Conservation (phyloP, 208 protist species). For the Wallacemonas sp. region DNA sequence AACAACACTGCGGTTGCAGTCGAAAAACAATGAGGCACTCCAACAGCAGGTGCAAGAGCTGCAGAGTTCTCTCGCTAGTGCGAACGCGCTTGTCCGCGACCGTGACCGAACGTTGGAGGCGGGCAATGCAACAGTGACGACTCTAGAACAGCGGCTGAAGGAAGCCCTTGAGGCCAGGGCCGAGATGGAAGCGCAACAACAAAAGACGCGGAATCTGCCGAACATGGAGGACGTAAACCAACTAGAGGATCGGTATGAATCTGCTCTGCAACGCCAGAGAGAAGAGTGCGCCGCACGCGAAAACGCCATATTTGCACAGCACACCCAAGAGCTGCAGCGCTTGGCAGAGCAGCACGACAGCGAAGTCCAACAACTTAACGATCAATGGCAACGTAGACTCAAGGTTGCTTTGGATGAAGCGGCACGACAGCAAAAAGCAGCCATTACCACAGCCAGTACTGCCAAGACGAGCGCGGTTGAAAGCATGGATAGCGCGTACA, state of each 20-base stretch:
- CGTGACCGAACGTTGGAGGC: slow-evolving; percentile 31
- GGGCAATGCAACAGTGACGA: slow-evolving; percentile 41
- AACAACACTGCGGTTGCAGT: slow-evolving; percentile 47
- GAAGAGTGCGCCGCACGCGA: slow-evolving; percentile 55
- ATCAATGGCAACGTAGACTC: slow-evolving; percentile 36
- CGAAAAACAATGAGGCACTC: slow-evolving; percentile 52
- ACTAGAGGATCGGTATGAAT: slow-evolving; percentile 52
- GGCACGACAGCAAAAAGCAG: slow-evolving; percentile 13
- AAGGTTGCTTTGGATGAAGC: slow-evolving; percentile 24
- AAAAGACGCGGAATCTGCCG: slow-evolving; percentile 14
- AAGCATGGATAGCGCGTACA: slow-evolving; percentile 46
- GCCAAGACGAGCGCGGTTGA: not conserved
- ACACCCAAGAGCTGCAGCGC: slow-evolving; percentile 66
- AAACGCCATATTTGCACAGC: slow-evolving; percentile 48
- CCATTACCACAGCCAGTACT: too few relatives aligned
- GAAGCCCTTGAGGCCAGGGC: slow-evolving; percentile 30
- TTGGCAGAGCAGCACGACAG: slow-evolving; percentile 49
- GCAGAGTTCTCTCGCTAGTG: slow-evolving; percentile 24
- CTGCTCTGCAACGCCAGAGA: slow-evolving; percentile 37
- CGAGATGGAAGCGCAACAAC: slow-evolving; percentile 29
- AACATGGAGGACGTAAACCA: slow-evolving; percentile 66
- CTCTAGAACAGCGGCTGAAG: slow-evolving; percentile 43
- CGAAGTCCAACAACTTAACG: slow-evolving; percentile 43
- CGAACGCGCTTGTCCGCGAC: slow-evolving; percentile 33
- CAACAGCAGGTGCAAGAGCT: slow-evolving; percentile 49